phyloP scores from a whole-genome alignment of 106 monocot genomes.

The Cymbidium sinense region DNA sequence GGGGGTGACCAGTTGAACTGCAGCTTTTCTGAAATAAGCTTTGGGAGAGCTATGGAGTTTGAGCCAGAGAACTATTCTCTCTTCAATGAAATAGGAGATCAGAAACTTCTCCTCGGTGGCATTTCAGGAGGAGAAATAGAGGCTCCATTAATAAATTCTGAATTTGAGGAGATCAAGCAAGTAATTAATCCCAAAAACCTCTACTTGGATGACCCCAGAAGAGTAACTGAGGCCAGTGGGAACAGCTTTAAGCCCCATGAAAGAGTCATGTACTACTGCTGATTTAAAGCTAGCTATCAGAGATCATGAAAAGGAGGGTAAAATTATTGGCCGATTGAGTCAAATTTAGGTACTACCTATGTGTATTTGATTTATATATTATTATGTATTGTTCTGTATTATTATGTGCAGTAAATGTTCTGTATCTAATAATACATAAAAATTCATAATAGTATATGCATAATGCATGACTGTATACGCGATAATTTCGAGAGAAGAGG shows the following conservation, averaged over 20 bases:
- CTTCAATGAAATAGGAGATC: too few relatives aligned
- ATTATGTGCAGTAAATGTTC: background rate
- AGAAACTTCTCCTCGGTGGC: constrained; percentile 1
- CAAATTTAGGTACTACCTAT: background rate
- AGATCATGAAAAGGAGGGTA: background rate
- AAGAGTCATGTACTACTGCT: constrained; percentile 6
- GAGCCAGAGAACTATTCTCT: constrained; percentile 6
- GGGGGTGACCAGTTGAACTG: constrained; percentile 4
- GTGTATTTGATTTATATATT: background rate
- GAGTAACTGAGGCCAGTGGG: background rate
- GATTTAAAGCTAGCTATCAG: too few relatives aligned
- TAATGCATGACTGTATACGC: background rate
- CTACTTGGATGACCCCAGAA: background rate
- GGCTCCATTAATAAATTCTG: too few relatives aligned
- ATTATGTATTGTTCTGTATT: background rate
- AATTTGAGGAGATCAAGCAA: too few relatives aligned
- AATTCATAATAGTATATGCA: background rate
- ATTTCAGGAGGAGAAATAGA: background rate
- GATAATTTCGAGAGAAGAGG: background rate
- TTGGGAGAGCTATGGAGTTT: constrained; percentile 4
- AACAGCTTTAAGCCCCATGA: constrained; percentile 5
- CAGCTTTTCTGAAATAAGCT: constrained; percentile 15
- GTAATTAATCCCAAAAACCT: background rate
- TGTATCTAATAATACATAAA: background rate
- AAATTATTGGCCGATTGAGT: background rate